Evolutionary conservation across 2,329 filamentous ascomycete species (phyloP).

Genomic region (Pseudogymnoascus destructans): DNA sequence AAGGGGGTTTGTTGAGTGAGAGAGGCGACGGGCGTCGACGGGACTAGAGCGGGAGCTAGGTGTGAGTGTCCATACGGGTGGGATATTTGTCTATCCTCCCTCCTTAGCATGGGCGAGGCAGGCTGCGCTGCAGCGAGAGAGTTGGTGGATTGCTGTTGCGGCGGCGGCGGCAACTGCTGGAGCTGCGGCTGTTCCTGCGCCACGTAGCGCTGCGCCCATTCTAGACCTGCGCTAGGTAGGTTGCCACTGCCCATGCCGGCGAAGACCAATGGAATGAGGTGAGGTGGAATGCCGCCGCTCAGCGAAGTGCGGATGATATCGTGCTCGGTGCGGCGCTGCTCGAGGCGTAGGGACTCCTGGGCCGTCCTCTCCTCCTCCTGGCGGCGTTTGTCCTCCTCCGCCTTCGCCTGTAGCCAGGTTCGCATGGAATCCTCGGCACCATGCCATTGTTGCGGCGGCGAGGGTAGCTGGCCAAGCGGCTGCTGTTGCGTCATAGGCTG

Average conservation of each 20-base stretch:
- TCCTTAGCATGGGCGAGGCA: slow-evolving; percentile 40
- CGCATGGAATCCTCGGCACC: slow-evolving; percentile 58
- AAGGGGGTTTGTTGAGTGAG: not conserved
- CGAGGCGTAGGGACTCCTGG: slow-evolving; percentile 51
- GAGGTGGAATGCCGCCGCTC: slow-evolving; percentile 56
- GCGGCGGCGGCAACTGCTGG: slow-evolving; percentile 32
- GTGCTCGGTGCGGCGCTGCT: slow-evolving; percentile 60
- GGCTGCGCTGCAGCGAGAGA: slow-evolving; percentile 22
- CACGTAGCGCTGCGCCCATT: slow-evolving; percentile 57
- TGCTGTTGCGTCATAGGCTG: slow-evolving; percentile 28
- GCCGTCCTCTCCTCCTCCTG: slow-evolving; percentile 60
- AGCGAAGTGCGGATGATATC: slow-evolving; percentile 59
- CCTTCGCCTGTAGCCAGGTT: slow-evolving; percentile 56
- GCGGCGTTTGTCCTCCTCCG: slow-evolving; percentile 58
- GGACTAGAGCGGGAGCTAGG: slow-evolving; percentile 20
- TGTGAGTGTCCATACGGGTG: slow-evolving; percentile 19
- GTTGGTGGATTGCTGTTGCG: slow-evolving; percentile 25
- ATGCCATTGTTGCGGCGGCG: slow-evolving; percentile 52
- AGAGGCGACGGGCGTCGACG: slow-evolving; percentile 22
- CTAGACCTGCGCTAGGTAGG: slow-evolving; percentile 46
- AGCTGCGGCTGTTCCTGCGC: slow-evolving; percentile 37
- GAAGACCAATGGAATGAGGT: slow-evolving; percentile 64
- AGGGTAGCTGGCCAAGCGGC: slow-evolving; percentile 43
- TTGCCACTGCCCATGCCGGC: slow-evolving; percentile 54
- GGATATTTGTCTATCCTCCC: slow-evolving; percentile 34